Percentiles rank a stretch among this genome's conserved stretches.
Conservation (phyloP, 164 flowering plant genomes). For the Kalanchoe fedtschenkoi region DNA sequence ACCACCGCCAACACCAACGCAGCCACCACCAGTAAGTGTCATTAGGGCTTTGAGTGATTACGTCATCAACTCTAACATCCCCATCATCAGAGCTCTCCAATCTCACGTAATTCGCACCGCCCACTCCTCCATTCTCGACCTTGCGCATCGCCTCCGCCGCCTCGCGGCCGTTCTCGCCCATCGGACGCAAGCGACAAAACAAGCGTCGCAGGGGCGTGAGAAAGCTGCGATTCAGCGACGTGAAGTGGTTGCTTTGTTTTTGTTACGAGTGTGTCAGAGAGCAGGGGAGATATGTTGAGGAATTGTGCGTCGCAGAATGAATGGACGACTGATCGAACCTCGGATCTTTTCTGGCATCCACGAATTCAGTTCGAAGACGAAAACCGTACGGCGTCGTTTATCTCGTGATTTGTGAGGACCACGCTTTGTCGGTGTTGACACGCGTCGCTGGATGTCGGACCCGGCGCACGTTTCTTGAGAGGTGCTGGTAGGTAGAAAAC, state of each 20-base stretch:
- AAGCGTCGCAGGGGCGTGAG: neutral
- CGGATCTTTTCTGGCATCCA: neutral
- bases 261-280: neutral
- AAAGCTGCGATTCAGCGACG: neutral
- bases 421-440: neutral
- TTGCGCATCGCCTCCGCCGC: neutral
- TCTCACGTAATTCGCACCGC: neutral
- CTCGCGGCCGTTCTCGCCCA: neutral
- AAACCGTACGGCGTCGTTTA: neutral
- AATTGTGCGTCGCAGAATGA: constrained; percentile 1
- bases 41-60: constrained; percentile 1
- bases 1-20: constrained; percentile 11
- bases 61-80: neutral
- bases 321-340: neutral
- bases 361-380: neutral
- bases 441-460: neutral
- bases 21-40: constrained; percentile 2
- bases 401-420: neutral
- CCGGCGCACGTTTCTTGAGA: no score
- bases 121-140: neutral
- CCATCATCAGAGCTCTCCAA: neutral
- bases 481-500: no score
- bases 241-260: neutral
- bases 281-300: neutral
- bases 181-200: neutral